Conservation (phyloP, 805 yeast species). For the Saturnispora zaruensis region DNA sequence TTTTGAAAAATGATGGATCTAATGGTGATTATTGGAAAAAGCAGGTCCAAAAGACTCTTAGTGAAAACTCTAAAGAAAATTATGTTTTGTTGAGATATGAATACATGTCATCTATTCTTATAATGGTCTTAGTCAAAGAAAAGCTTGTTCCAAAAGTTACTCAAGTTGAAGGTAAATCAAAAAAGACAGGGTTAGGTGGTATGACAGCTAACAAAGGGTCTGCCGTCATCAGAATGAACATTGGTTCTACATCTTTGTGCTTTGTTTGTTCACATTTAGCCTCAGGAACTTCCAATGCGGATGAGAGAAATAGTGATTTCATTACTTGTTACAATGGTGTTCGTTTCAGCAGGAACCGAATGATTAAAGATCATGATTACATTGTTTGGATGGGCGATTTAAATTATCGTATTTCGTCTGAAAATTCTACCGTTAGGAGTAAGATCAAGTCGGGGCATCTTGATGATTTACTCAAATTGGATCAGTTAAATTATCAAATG, state of each 20-base stretch:
- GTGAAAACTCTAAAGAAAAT: slow-evolving; percentile 30
- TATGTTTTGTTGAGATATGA: slow-evolving; percentile 67
- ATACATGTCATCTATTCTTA: slow-evolving; percentile 60
- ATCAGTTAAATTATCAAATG: slow-evolving; percentile 75
- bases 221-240: slow-evolving; percentile 82
- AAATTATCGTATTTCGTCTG: slow-evolving; percentile 67
- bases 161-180: slow-evolving; percentile 87
- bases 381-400: slow-evolving; percentile 94
- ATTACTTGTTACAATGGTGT: slow-evolving; percentile 67
- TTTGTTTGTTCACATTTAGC: slow-evolving; percentile 89
- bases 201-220: slow-evolving; percentile 97
- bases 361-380: slow-evolving; percentile 74
- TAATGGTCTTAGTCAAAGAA: slow-evolving; percentile 54
- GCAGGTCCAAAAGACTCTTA: slow-evolving; percentile 53
- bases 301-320: slow-evolving; percentile 83
- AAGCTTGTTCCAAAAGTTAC: slow-evolving; percentile 45
- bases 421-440: slow-evolving; percentile 66
- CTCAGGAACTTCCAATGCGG: slow-evolving; percentile 76
- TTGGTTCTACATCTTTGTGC: slow-evolving; percentile 72
- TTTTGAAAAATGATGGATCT: slow-evolving; percentile 76
- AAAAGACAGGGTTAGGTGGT: slow-evolving; percentile 94
- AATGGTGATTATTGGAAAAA: slow-evolving; percentile 74
- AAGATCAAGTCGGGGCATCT: slow-evolving; percentile 39
- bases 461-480: slow-evolving; percentile 50
- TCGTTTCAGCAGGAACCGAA: slow-evolving; percentile 66